Base-by-base conservation (phyloP, 148 eudicot species). In the Fagopyrum homotropicum region DNA sequence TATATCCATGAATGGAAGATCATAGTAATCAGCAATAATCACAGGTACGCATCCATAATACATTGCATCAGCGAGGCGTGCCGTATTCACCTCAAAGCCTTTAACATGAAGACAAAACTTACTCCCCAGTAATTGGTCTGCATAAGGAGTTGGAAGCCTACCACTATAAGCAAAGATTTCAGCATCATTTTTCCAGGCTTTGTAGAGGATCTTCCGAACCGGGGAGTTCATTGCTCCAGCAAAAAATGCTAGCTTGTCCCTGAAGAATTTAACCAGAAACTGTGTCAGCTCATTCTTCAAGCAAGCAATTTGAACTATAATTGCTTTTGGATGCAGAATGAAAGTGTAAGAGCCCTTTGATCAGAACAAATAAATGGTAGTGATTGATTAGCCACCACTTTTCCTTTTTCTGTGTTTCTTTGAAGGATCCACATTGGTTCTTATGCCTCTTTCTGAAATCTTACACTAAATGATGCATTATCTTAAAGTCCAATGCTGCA, bases 11-110 rank as follows among this genome's bases (percentile, higher is more conserved):
- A 82, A 92, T 11, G 97, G 98, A 61, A 95, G 96, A 68, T 95
- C 98, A 56, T 95, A 91, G 76, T 94, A 80, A 77, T 94, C 91
- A 0, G 98, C 97, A 22, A 95, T 45, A 30, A 95, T 76, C 5
- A 95, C 98, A 0, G 97, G 98, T 45, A 95, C 92, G 51, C 98
- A 95, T 9, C 97, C 97, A 30, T 92, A 88, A 80, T 79, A 95
- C 11, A 95, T n/a, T 4, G 98, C 86, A 22, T 95, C 98, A 0
- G 90, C 98, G 1, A 92, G 75, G 5, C 97, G 91, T 6, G 98
- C 96, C 0, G 97, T 90, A 83, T 95, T 95, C 11, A 95, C 97
- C 80, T 95, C 98, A 72, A 78, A 95, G 11, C 98, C 98, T 74
- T 92, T 95, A n/a, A 86, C 90, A 69, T 92, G 98, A 40, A 95